These are phyloP conservation scores for Rosellinia necatrix DNA, from an alignment of 2,329 filamentous ascomycete species.

Conservation along the genomic window DNA sequence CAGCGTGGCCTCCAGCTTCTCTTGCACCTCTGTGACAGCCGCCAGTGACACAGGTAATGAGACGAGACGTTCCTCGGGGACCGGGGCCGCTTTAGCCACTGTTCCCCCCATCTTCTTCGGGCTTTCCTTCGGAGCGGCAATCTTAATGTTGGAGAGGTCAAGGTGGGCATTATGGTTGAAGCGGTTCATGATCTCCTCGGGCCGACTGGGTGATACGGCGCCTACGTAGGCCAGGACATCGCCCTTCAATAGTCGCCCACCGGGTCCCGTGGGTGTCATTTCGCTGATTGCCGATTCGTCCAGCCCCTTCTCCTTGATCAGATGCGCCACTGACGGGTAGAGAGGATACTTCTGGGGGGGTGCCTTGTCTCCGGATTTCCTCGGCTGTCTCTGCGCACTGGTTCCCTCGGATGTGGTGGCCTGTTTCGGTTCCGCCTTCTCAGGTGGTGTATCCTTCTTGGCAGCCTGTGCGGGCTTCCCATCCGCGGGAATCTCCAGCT, in stretches of 20 bases:
- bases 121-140: slow-evolving; percentile 60
- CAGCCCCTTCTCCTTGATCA: slow-evolving; percentile 80
- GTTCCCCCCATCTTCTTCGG: slow-evolving; percentile 43
- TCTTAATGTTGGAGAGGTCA: slow-evolving; percentile 94
- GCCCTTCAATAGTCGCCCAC: slow-evolving; percentile 88
- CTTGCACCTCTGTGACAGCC: slow-evolving; percentile 79
- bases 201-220: slow-evolving; percentile 72
- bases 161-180: slow-evolving; percentile 80
- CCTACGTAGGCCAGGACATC: slow-evolving; percentile 92
- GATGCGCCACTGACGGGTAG: slow-evolving; percentile 80
- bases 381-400: slow-evolving; percentile 38
- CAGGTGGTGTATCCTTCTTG: slow-evolving; percentile 36
- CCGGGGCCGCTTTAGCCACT: slow-evolving; percentile 46
- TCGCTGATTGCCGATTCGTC: slow-evolving; percentile 75
- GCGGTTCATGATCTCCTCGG: slow-evolving; percentile 70
- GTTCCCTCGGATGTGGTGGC: slow-evolving; percentile 43
- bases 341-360: slow-evolving; percentile 73
- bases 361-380: slow-evolving; percentile 51
- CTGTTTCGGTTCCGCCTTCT: slow-evolving; percentile 35
- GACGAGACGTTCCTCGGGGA: slow-evolving; percentile 60
- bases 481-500: slow-evolving; percentile 76
- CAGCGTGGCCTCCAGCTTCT: slow-evolving; percentile 75
- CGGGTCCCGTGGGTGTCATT: slow-evolving; percentile 86
- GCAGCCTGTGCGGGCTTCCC: slow-evolving; percentile 52
- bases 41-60: slow-evolving; percentile 78